Percentiles rank a stretch among this genome's conserved stretches.
Conservation (phyloP, 306 rosid species). For the Lathyrus sativus region DNA sequence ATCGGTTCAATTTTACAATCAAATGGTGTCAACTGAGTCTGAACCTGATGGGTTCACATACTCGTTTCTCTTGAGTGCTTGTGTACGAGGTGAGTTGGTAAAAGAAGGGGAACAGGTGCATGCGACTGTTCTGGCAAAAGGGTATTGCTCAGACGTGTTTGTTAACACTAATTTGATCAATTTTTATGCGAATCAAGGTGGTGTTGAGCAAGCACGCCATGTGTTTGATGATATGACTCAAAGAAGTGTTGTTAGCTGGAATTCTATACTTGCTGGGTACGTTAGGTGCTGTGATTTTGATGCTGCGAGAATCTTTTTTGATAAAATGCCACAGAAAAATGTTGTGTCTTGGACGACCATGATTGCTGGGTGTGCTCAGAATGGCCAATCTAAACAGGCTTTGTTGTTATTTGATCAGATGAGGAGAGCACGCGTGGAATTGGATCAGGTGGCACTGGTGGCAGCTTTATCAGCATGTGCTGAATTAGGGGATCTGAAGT, state of each 20-base stretch:
- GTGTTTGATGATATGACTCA: conserved; percentile 62
- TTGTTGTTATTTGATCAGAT: conserved; percentile 62
- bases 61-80: conserved; percentile 66
- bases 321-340: conserved; percentile 61
- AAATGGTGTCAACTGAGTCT: conserved; percentile 46
- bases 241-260: conserved; percentile 70
- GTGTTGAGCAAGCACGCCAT: conserved; percentile 46
- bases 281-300: conserved; percentile 50
- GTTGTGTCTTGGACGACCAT: conserved; percentile 72
- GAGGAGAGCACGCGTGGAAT: conserved; percentile 59
- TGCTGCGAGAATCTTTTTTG: conserved; percentile 50
- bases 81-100: conserved; percentile 56
- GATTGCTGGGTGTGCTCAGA: conserved; percentile 58
- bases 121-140: conserved; percentile 54
- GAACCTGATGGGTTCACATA: conserved; percentile 66
- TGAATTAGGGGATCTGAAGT: conserved; percentile 60
- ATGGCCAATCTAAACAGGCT: conserved; percentile 55
- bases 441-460: conserved; percentile 68
- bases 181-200: conserved; percentile 43
- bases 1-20: conserved; percentile 48
- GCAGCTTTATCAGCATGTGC: conserved; percentile 73
- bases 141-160: conserved; percentile 62
- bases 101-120: conserved; percentile 73
- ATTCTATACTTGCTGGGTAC: conserved; percentile 63
- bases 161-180: conserved; percentile 62